phyloP scores from a whole-genome alignment of 306 rosid species.

The Parietaria judaica region DNA sequence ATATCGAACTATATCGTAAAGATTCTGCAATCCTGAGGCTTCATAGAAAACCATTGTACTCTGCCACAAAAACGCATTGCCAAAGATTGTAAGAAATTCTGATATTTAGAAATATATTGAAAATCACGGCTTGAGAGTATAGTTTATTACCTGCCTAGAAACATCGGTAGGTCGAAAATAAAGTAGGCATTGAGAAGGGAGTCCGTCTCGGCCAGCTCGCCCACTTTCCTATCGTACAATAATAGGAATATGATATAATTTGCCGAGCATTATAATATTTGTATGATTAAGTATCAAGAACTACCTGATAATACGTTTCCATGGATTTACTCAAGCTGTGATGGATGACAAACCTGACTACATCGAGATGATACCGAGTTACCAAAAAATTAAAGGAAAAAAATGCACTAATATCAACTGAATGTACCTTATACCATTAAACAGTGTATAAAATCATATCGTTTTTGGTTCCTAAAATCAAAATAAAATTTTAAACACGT shows the following conservation, averaged over 20 bases:
- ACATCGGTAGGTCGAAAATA: constrained; percentile 86
- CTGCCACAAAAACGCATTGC: constrained; percentile 43
- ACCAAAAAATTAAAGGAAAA: constrained; percentile 9
- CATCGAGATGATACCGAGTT: constrained; percentile 28
- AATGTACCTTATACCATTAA: too few species aligned
- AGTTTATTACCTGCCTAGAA: constrained; percentile 61
- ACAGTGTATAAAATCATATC: too few species aligned
- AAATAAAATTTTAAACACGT: too few species aligned
- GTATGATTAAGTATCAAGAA: constrained; percentile 11
- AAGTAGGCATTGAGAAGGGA: constrained; percentile 88
- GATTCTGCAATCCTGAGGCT: constrained; percentile 81
- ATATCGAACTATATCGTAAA: constrained; percentile 81
- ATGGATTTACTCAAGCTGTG: constrained; percentile 97
- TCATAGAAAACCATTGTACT: constrained; percentile 97
- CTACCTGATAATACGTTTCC: constrained; percentile 97
- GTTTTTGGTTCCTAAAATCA: too few species aligned
- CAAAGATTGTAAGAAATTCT: neutral
- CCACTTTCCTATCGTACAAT: constrained; percentile 74
- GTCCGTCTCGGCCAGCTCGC: constrained; percentile 97
- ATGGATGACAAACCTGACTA: constrained; percentile 98
- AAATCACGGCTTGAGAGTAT: neutral
- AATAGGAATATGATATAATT: neutral
- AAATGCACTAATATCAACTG: too few species aligned
- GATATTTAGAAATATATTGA: too few species aligned
- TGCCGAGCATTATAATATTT: neutral